These are phyloP conservation scores for Fusarium sp. DNA, from an alignment of 2,329 filamentous ascomycete genomes.

Conservation along the genomic window DNA sequence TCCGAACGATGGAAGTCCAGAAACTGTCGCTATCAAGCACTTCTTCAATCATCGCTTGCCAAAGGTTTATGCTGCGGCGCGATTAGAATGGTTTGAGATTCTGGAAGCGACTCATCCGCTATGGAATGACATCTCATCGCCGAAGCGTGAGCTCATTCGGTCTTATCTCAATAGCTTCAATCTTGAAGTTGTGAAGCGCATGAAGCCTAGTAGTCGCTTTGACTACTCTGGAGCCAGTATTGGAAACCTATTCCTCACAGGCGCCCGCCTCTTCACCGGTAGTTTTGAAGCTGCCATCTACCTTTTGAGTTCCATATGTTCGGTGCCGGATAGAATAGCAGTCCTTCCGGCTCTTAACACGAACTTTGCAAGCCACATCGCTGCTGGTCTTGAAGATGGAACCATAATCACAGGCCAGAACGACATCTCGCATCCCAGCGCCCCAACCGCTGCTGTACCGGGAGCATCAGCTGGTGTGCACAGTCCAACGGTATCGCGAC, in stretches of 20 bases:
- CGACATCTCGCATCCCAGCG: slow-evolving; percentile 86
- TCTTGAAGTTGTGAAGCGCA: slow-evolving; percentile 81
- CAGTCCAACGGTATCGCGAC: slow-evolving; percentile 51
- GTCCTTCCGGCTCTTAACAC: slow-evolving; percentile 93
- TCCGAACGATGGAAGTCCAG: slow-evolving; percentile 69
- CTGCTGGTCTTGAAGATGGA: slow-evolving; percentile 81
- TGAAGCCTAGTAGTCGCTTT: slow-evolving; percentile 77
- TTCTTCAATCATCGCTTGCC: slow-evolving; percentile 91
- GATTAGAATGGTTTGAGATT: slow-evolving; percentile 87
- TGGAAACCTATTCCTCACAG: slow-evolving; percentile 84
- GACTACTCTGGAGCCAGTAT: slow-evolving; percentile 82
- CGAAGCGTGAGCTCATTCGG: slow-evolving; percentile 81
- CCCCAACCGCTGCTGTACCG: slow-evolving; percentile 62
- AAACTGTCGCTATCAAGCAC: slow-evolving; percentile 79
- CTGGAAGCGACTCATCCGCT: slow-evolving; percentile 83
- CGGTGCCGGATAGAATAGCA: slow-evolving; percentile 78
- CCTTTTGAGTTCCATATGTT: slow-evolving; percentile 85
- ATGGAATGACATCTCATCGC: slow-evolving; percentile 77
- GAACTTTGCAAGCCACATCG: slow-evolving; percentile 96
- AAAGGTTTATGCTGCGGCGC: slow-evolving; percentile 66
- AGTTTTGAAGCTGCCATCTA: slow-evolving; percentile 95
- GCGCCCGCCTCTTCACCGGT: slow-evolving; percentile 89
- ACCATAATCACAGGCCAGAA: slow-evolving; percentile 90
- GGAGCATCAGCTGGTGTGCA: slow-evolving; percentile 45
- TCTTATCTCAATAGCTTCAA: slow-evolving; percentile 82